Evolutionary conservation across 2,329 filamentous ascomycete species (phyloP), one percentile per base, ranked within the genome.

Genomic region (Colletotrichum sp.): DNA sequence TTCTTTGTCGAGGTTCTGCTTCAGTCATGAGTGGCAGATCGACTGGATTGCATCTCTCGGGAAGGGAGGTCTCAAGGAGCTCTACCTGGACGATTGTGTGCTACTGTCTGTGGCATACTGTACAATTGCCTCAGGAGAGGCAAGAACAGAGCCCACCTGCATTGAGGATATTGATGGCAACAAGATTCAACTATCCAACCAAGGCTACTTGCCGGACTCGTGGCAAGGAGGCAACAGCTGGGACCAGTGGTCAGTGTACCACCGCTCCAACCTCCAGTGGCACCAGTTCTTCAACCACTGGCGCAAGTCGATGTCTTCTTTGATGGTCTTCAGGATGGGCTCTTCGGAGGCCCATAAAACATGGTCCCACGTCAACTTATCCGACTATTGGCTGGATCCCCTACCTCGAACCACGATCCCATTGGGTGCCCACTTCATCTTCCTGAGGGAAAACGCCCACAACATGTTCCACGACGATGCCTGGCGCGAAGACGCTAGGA

Each of bases 1-100:
- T 1, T 80, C 82, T 0, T 77, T 90, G 0, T 85, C 86, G 1
- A 84, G 84, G 2, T 86, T 84, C 25, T 81, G 83, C 5, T 88
- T 90, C 64, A 82, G 82, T 6, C 83, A 88, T 39, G 83, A 88
- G 25, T 85, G 84, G 81, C 87, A 89, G 69, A 78, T 88, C 1
- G 84, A 86, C 12, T 89, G 87, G 87, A 84, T 90, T 6, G 73
- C 85, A 0, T 83, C 82, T 0, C 80, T 89, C 5, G 81, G 78
- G 5, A 81, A 80, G n/a, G 77, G 74, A 3, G 87, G 86, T 0
- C 80, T 89, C 0, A 76, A 84, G 16, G 82, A 86, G 55, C 78
- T 89, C 1, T 83, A 86, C 15, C 80, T 89, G 0, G 86, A 88
- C 56, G 80, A 86, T 69, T 89, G 87, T 68, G 70, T 67, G 25